Conservation (phyloP, 75 land plant species). For the Cunninghamia lanceolata region DNA sequence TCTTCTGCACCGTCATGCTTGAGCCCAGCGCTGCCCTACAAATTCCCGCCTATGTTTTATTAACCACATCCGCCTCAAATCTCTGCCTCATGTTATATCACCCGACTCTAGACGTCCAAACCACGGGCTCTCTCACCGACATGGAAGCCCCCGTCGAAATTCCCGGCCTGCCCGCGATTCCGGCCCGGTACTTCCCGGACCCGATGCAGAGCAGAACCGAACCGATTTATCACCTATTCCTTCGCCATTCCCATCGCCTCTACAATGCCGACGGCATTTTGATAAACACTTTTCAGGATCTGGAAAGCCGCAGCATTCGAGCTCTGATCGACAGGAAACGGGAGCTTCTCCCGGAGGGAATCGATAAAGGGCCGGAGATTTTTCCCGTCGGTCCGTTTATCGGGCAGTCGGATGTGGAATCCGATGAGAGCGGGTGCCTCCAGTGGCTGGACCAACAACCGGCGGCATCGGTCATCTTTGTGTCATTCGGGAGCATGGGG, state of each 20-base stretch:
- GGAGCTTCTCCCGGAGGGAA: slow-evolving; percentile 1
- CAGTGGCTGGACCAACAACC: slow-evolving; percentile 60
- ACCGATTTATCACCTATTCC: slow-evolving; percentile 18
- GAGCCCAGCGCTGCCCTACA: not conserved
- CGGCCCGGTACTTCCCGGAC: slow-evolving; percentile 15
- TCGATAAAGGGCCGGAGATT: slow-evolving; percentile 14
- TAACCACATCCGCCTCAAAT: not conserved
- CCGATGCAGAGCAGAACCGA: slow-evolving; percentile 10
- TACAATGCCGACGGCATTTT: slow-evolving; percentile 26
- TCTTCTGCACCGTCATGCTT: not conserved
- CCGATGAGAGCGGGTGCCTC: slow-evolving; percentile 13
- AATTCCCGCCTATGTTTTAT: not conserved
- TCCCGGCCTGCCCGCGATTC: slow-evolving; percentile 27
- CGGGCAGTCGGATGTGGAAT: not conserved
- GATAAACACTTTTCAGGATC: slow-evolving; percentile 26
- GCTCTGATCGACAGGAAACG: slow-evolving; percentile 14
- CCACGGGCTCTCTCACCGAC: not conserved
- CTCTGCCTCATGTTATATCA: not conserved
- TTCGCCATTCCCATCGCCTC: not conserved
- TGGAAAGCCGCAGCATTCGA: no score
- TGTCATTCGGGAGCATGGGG: slow-evolving; percentile 63
- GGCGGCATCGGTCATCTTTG: slow-evolving; percentile 46
- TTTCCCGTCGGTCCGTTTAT: slow-evolving; percentile 45
- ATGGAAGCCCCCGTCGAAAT: not conserved
- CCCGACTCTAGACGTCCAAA: not conserved